These are phyloP conservation scores for Adansonia madagascariensis DNA, from an alignment of 441 rosid genomes.

Conservation along the genomic window DNA sequence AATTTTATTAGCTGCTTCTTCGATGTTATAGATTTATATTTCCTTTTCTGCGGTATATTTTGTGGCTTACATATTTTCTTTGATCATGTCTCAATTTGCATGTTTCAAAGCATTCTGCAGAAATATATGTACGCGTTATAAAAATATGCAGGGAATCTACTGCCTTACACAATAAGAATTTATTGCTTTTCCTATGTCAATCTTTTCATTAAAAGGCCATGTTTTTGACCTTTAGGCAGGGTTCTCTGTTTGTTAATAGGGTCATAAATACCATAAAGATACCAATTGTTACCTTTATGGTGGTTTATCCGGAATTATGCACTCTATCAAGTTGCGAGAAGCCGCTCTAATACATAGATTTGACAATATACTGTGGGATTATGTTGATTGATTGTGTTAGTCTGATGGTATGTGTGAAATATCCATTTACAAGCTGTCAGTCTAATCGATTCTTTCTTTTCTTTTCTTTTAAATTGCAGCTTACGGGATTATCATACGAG, in stretches of 20 bases:
- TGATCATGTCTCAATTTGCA: neutral
- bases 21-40: neutral
- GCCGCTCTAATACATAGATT: constrained; percentile 5
- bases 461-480: constrained; percentile 35
- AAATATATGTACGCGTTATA: neutral
- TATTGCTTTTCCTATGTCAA: neutral
- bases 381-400: constrained; percentile 7
- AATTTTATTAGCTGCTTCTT: constrained; percentile 14
- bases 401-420: neutral
- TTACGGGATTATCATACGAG: constrained; percentile 46
- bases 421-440: neutral
- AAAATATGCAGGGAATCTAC: neutral
- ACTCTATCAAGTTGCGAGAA: neutral
- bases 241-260: constrained; percentile 1
- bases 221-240: neutral
- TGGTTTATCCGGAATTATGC: constrained; percentile 6
- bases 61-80: neutral
- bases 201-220: constrained; percentile 5
- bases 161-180: constrained; percentile 5
- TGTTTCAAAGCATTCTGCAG: neutral
- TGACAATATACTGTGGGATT: constrained; percentile 8
- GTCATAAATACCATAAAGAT: neutral
- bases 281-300: neutral
- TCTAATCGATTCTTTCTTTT: neutral
- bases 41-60: neutral